Evolutionary conservation across 2,329 filamentous ascomycete species (phyloP), one percentile per base, ranked within the genome.

Genomic region (Escovopsis sp.): DNA sequence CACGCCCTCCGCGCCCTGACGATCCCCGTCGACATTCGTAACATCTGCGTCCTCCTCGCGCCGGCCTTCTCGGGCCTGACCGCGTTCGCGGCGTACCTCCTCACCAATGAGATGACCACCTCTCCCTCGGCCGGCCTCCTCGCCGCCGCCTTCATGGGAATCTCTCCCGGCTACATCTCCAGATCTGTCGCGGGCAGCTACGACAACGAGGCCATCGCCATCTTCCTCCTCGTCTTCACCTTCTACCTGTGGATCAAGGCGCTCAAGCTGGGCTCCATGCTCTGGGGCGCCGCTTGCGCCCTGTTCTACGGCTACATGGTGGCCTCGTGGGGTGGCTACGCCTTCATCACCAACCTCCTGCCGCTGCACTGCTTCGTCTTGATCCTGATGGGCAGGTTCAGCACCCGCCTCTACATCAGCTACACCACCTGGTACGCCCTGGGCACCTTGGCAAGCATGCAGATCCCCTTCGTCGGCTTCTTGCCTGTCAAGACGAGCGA

Each of bases 241-340:
- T 98, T 98, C 66, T 98, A 80, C 66, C 76, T 98, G 41, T 98
- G 91, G 91, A 94, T 98, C 67, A 96, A 96, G 74, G 86, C 91
- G 15, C 74, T 98, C 52, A 98, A 98, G 71, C 76, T 87, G 44
- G 91, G 91, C 24, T 96, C 91, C 39, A 87, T 94, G 61, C 84
- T 95, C 64, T 98, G 89, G 89, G 89, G 87, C 53, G 88, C 85
- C 32, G 71, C 95, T 48, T 91, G 88, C 53, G 91, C 91, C 35
- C 72, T 98, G 42, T 96, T 93, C 67, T 98, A 98, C 65, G 91
- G 91, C 57, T 98, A 98, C 77, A 98, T 98, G 91, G 91, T 98
- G 49, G 91, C 89, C 39, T 94, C 93, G 14, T 98, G 91, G 91
- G 91, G 91, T 72, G 91, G 91, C 58, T 98, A 98, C 63, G 91